Evolutionary conservation across 805 yeast genomes (phyloP), one percentile per base, ranked within the genome.

Genomic region (Sugiyamaella floridensis): DNA sequence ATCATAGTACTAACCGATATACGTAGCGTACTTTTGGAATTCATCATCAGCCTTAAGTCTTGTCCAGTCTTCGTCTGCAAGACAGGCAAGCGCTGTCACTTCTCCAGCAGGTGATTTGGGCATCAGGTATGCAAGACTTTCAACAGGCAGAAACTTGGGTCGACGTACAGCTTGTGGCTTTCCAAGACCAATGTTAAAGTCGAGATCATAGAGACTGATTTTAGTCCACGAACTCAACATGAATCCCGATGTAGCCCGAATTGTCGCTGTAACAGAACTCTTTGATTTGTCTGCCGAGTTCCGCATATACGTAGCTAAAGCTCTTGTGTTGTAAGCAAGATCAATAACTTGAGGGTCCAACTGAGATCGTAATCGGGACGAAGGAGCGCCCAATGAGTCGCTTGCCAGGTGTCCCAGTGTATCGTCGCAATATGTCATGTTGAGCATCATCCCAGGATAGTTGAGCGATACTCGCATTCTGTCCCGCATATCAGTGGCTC

Each of bases 171-270:
- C 47, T 26, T 44, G 51, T 2, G 59, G 59, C 26, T 48, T 54
- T 2, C 59, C 59, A 18, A 56, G 44, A 4, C 53, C 52, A 1
- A 56, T 28, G 22, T 45, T 48, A 42, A 56, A 56, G 32, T 56
- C 59, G 8, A 53, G 50, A 14, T 29, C 43, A 20, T 47, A 56
- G 47, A 40, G 15, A 29, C 45, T 28, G 26, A 41, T 44, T 45
- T 53, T 53, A 19, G 55, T 50, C 59, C 59, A 56, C 9, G 59
- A 56, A 29, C 59, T 56, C 16, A 56, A 26, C 50, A 45, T 45
- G 15, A 55, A 15, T 45, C 42, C 57, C 18, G 45, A 14, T 9
- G 50, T 10, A 3, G 34, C 9, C 19, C 49, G 51, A 34, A 50
- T 16, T 2, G 37, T 20, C 4, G 55, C 52, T 9, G 53, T 45